Evolutionary conservation across 83 land plant species (phyloP).

Genomic region (Thuja plicata): DNA sequence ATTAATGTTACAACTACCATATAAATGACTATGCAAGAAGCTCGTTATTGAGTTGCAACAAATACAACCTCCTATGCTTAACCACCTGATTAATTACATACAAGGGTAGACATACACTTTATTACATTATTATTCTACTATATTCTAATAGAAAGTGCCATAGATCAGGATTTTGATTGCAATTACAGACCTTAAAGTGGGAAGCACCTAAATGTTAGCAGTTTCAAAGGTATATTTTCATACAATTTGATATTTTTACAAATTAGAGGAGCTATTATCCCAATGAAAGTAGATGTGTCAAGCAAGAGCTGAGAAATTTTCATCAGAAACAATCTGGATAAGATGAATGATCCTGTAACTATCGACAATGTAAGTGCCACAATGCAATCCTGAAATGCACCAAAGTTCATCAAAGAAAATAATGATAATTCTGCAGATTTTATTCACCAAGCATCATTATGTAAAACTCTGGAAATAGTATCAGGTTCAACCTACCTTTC

Average conservation of each 20-base stretch:
- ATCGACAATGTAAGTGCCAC: background rate
- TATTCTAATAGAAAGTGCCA: background rate
- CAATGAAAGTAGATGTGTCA: background rate
- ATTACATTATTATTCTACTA: too few species aligned
- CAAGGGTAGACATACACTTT: too few species aligned
- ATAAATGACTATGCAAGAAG: too few species aligned
- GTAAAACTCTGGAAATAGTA: background rate
- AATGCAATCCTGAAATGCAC: background rate
- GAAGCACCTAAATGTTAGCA: background rate
- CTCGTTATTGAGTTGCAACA: too few species aligned
- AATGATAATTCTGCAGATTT: background rate
- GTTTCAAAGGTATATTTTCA: background rate
- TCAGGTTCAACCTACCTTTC: constrained; percentile 44
- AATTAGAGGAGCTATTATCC: background rate
- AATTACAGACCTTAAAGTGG: background rate
- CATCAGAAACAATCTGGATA: background rate
- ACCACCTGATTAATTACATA: too few species aligned
- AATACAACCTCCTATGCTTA: too few species aligned
- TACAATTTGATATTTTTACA: background rate
- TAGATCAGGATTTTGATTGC: background rate
- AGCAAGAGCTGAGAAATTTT: background rate
- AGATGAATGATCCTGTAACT: background rate
- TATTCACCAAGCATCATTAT: background rate
- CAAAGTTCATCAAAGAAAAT: background rate
- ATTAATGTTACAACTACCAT: too few species aligned